phyloP scores from a whole-genome alignment of 2,329 filamentous ascomycete genomes.

The Pyrenochaeta sp. region DNA sequence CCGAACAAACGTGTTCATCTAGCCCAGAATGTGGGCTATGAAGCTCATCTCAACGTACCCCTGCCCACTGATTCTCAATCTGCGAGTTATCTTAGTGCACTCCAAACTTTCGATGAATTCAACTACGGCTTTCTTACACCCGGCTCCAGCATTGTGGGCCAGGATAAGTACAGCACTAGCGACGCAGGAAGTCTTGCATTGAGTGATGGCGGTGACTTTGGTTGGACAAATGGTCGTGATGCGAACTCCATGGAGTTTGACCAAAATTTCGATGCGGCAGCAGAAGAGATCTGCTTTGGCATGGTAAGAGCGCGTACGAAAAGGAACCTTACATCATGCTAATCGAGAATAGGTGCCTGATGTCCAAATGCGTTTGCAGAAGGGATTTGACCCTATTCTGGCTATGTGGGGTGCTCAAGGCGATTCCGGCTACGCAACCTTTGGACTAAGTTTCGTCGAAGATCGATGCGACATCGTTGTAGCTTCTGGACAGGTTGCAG shows the following conservation, averaged over 20 bases:
- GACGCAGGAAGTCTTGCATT: not conserved
- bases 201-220: not conserved
- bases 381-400: not conserved
- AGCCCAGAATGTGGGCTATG: not conserved
- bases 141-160: not conserved
- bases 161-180: not conserved
- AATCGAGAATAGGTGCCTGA: not conserved
- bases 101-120: not conserved
- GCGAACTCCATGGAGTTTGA: not conserved
- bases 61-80: not conserved
- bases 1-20: not conserved
- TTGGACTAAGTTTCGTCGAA: not conserved
- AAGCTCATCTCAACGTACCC: not conserved
- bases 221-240: not conserved
- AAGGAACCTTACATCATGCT: not conserved
- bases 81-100: not conserved
- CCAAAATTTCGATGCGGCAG: not conserved
- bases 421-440: not conserved
- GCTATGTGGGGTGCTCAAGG: not conserved
- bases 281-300: not conserved
- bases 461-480: not conserved
- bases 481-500: not conserved
- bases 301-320: not conserved
- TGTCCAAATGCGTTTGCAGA: not conserved
- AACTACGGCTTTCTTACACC: not conserved